A percentile compares a stretch with the other conserved stretches of the same genome.
Evolutionary conservation across 2,329 filamentous ascomycete species (phyloP).

Genomic region (Helotiales sp.): DNA sequence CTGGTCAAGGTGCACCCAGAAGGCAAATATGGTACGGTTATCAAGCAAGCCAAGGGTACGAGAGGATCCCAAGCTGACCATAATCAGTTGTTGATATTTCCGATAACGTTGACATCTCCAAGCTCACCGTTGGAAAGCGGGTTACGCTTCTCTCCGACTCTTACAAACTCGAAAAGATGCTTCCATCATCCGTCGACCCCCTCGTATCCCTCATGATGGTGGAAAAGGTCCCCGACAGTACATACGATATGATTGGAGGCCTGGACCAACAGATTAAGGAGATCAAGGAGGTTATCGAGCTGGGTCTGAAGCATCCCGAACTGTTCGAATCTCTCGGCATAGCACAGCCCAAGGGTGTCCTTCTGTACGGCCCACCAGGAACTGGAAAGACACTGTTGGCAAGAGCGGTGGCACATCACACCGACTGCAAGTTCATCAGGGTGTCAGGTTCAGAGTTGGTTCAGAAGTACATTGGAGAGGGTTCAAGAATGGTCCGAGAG

Average conservation of each 20-base stretch:
- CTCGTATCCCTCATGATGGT: conserved; percentile 99
- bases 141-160: conserved; percentile 95
- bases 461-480: conserved; percentile 99
- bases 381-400: conserved; percentile 97
- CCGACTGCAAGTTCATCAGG: conserved; percentile 98
- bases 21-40: conserved; percentile 90
- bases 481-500: conserved; percentile 97
- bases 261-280: conserved; percentile 99
- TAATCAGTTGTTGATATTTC: conserved; percentile 87
- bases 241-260: conserved; percentile 99
- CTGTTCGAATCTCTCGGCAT: conserved; percentile 99
- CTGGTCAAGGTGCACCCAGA: conserved; percentile 98
- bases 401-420: conserved; percentile 95
- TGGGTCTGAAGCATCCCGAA: conserved; percentile 97
- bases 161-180: conserved; percentile 98
- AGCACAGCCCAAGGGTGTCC: conserved; percentile 94
- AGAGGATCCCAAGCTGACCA: conserved; percentile 26
- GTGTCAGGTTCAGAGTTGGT: conserved; percentile 96
- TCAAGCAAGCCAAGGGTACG: background rate
- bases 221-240: conserved; percentile 98
- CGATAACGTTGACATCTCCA: conserved; percentile 90
- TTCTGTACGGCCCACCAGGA: conserved; percentile 94
- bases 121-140: conserved; percentile 96
- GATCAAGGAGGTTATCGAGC: conserved; percentile 99
- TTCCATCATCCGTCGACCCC: conserved; percentile 96